Conservation (phyloP, 768 basidiomycete species). For the Suillus variegatus region DNA sequence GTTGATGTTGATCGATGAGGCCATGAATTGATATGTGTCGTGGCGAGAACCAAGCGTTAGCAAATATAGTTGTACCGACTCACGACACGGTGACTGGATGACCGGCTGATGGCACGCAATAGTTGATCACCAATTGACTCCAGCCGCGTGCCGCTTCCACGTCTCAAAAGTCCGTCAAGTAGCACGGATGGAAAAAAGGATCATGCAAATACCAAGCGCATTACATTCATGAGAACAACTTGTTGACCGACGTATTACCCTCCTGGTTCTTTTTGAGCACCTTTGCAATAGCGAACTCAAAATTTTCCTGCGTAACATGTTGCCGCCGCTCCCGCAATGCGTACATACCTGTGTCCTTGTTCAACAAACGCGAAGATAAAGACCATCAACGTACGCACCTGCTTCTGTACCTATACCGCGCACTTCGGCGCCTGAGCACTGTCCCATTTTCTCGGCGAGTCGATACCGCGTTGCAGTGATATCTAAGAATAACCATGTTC, state of each 20-base stretch:
- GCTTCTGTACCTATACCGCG: conserved; percentile 97
- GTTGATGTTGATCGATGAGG: background rate
- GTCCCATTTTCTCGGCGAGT: conserved; percentile 99
- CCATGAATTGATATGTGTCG: background rate
- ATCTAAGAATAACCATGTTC: conserved; percentile 51
- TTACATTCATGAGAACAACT: conserved; percentile 76
- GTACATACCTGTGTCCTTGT: conserved; percentile 74
- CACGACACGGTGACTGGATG: background rate
- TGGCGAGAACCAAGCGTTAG: background rate
- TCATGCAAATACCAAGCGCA: background rate
- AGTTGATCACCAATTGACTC: background rate
- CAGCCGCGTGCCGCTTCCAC: background rate
- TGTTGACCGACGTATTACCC: conserved; percentile 91
- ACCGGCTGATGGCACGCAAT: background rate
- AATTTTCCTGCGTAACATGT: conserved; percentile 98
- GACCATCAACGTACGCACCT: conserved; percentile 46
- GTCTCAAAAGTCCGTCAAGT: background rate
- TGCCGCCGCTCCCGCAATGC: conserved; percentile 93
- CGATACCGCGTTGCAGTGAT: conserved; percentile 97
- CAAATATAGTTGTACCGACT: background rate
- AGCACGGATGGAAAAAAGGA: background rate
- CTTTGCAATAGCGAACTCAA: conserved; percentile 98
- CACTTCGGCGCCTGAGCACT: conserved; percentile 97
- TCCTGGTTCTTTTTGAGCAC: conserved; percentile 97
- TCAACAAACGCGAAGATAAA: background rate